Percentiles rank a stretch among this genome's conserved stretches.
These are phyloP conservation scores for Malus sylvestris DNA, from an alignment of 306 rosid genomes.

Conservation along the genomic window DNA sequence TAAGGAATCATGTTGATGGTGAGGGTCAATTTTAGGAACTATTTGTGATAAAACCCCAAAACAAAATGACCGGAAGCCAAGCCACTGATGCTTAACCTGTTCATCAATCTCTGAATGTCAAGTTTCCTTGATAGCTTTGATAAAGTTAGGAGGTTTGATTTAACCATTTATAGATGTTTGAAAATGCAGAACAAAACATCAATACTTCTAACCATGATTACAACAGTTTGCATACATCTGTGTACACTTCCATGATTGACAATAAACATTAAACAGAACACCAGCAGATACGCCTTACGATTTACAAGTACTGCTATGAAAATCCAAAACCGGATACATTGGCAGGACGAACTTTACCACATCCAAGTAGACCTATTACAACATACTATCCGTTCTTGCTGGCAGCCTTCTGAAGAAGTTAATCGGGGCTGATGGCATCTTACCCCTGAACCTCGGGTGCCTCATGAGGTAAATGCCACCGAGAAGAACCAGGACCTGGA, in stretches of 20 bases:
- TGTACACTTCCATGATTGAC: not conserved
- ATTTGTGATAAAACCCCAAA: too few species aligned
- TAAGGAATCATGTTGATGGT: too few species aligned
- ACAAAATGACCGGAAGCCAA: not conserved
- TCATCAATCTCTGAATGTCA: not conserved
- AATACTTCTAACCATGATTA: not conserved
- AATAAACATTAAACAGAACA: slow-evolving; percentile 10
- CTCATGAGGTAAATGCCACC: slow-evolving; percentile 73
- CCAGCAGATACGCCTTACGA: slow-evolving; percentile 7
- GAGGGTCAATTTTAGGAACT: too few species aligned
- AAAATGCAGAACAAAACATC: not conserved
- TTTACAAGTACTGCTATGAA: slow-evolving; percentile 23
- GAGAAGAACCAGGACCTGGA: slow-evolving; percentile 40
- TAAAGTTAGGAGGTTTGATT: not conserved
- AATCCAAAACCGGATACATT: slow-evolving; percentile 4
- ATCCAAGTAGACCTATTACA: slow-evolving; percentile 25
- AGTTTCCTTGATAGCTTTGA: not conserved
- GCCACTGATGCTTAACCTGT: not conserved
- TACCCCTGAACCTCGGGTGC: slow-evolving; percentile 75
- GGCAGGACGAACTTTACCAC: slow-evolving; percentile 8
- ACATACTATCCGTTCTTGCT: slow-evolving; percentile 69
- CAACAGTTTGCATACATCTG: not conserved
- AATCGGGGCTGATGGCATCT: slow-evolving; percentile 51
- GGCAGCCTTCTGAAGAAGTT: slow-evolving; percentile 90
- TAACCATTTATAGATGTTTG: not conserved